Percentiles rank a stretch among this genome's conserved stretches.
phyloP scores from a whole-genome alignment of 2,329 filamentous ascomycete genomes.

The Fusarium scirpi region DNA sequence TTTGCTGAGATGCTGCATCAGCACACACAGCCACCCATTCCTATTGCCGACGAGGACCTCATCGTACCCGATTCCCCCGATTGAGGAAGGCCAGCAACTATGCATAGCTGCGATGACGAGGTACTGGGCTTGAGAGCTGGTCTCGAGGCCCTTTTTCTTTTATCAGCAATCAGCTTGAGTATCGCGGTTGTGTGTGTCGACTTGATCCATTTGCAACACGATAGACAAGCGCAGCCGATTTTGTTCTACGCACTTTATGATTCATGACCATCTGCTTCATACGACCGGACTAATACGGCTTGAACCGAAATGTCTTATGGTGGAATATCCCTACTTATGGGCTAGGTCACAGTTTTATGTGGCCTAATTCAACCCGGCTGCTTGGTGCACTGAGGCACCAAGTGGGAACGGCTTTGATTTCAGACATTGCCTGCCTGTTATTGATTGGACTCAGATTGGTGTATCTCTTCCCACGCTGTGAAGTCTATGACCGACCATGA shows the following conservation, averaged over 20 bases:
- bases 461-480: constrained; percentile 1
- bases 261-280: constrained; percentile 3
- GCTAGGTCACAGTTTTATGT: neutral
- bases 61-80: constrained; percentile 52
- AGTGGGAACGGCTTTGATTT: neutral
- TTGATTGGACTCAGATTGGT: neutral
- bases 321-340: neutral
- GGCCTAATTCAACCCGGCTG: neutral
- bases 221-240: neutral
- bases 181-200: neutral
- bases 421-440: neutral
- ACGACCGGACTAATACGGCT: neutral
- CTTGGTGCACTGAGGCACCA: neutral
- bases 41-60: constrained; percentile 50
- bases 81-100: constrained; percentile 33
- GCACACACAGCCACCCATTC: constrained; percentile 46
- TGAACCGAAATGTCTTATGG: neutral
- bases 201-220: neutral
- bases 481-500: constrained; percentile 8
- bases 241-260: constrained; percentile 9
- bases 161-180: constrained; percentile 11
- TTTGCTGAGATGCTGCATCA: constrained; percentile 55
- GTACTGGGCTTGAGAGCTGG: constrained; percentile 30
- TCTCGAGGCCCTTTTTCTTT: constrained; percentile 21
- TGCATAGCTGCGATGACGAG: neutral